Evolutionary conservation across 2,329 filamentous ascomycete genomes (phyloP), one percentile per base, ranked within the genome.

Genomic region (Colletotrichum tanaceti): DNA sequence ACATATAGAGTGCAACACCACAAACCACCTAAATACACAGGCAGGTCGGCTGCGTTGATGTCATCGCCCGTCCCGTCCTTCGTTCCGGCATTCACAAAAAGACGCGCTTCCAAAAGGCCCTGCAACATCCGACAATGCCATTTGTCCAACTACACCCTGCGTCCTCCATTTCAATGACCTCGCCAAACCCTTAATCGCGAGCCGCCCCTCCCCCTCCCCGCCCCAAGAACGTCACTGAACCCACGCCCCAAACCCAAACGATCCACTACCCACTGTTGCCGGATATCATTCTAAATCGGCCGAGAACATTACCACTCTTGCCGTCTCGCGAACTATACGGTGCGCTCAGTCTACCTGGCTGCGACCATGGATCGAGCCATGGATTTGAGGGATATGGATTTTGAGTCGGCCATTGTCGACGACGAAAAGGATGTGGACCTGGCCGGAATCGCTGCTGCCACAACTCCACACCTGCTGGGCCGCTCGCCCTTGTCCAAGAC

Each of bases 401-500:
- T 72, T 58, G 77, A 79, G n/a, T 73, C 74, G 11, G 77, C 78
- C 57, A 72, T 80, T 49, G 75, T 77, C 72, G 78, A 80, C 55
- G 75, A 75, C 49, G 62, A 66, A 22, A 74, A 71, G 47, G 67
- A 65, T 41, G 58, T 39, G 43, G 55, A 35, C 47, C 43, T 58
- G 14, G 57, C 44, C 41, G 62, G 41, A 49, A 58, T 52, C 52
- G 54, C 52, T 18, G 54, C 52, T 18, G 41, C n/a, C 24, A 44
- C 52, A 44, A 67, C 60, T 54, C 65, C 68, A 54, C 68, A 70
- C n/a, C 60, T 58, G 49, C 57, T 69, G 20, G 58, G 58, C 59
- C 67, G 76, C 64, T 82, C 84, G 68, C 83, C 84, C 46, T 74
- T 81, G 67, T 77, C 79, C 64, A 91, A 88, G 77, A 83, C 86